Evolutionary conservation across 2,329 filamentous ascomycete species (phyloP).

Genomic region (Cryphonectria radicalis): DNA sequence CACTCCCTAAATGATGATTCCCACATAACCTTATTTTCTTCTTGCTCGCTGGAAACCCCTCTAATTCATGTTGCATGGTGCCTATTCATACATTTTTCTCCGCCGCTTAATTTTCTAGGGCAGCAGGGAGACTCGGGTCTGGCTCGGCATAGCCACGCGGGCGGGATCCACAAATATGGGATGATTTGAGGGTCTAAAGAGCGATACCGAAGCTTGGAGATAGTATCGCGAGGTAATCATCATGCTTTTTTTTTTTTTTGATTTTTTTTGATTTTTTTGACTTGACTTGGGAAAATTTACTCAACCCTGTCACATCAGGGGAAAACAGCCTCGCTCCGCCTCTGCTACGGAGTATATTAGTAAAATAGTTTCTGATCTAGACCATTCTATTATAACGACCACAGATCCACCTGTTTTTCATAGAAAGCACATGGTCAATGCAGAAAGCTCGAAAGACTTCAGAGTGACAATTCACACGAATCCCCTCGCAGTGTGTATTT

Average conservation of each 20-base stretch:
- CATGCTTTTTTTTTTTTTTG: neutral
- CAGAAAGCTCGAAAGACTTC: neutral
- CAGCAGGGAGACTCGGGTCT: neutral
- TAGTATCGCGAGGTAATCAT: neutral
- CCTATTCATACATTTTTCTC: neutral
- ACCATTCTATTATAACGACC: neutral
- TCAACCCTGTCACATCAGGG: too few species aligned
- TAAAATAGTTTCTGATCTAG: neutral
- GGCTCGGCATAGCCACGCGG: neutral
- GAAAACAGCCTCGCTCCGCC: neutral
- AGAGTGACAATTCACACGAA: neutral
- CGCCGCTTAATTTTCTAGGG: neutral
- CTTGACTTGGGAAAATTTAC: too few species aligned
- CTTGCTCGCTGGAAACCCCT: neutral
- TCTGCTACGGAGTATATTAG: neutral
- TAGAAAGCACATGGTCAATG: neutral
- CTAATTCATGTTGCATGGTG: neutral
- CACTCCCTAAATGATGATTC: neutral
- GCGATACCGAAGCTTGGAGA: neutral
- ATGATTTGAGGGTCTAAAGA: neutral
- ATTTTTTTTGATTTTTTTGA: too few species aligned
- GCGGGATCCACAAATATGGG: neutral
- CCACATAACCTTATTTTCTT: conserved; percentile 2
- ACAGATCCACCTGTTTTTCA: neutral
- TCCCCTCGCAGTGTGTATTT: neutral